Conservation (phyloP, 495 filamentous ascomycete species). For the Immersiella caudata region DNA sequence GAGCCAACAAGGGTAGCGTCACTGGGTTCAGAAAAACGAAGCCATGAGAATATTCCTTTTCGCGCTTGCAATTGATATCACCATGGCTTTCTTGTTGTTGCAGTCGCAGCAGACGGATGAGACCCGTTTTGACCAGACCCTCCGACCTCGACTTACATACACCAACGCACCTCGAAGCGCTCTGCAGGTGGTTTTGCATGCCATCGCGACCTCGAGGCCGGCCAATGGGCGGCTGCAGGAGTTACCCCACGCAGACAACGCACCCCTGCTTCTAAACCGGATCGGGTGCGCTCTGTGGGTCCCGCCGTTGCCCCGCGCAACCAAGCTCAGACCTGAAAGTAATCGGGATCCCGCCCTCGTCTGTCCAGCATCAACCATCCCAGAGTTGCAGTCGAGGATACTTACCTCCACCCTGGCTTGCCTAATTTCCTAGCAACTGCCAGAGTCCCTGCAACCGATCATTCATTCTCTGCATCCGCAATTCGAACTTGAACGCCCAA, state of each 20-base stretch:
- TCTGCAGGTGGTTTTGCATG: constrained; percentile 16
- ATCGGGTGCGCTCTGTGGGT: constrained; percentile 15
- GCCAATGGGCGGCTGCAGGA: constrained; percentile 8
- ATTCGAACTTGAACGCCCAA: neutral
- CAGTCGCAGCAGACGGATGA: neutral
- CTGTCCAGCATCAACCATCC: constrained; percentile 2
- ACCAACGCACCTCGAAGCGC: constrained; percentile 6
- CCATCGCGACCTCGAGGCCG: neutral
- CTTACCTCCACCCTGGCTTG: neutral
- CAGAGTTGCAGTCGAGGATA: neutral
- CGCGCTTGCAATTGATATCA: constrained; percentile 7
- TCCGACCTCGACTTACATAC: constrained; percentile 8
- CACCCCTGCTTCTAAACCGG: constrained; percentile 7
- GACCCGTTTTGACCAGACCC: neutral
- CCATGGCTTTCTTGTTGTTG: constrained; percentile 16
- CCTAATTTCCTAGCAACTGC: neutral
- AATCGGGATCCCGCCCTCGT: constrained; percentile 2
- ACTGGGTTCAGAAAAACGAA: constrained; percentile 12
- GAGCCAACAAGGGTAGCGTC: neutral
- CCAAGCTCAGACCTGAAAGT: neutral
- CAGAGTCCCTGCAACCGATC: neutral
- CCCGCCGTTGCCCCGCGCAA: constrained; percentile 18
- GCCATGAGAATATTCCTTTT: neutral
- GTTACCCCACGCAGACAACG: constrained; percentile 1
- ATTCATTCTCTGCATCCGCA: neutral